Base-by-base conservation (phyloP, 805 yeast species). In the Kockiozyma suomiensis region DNA sequence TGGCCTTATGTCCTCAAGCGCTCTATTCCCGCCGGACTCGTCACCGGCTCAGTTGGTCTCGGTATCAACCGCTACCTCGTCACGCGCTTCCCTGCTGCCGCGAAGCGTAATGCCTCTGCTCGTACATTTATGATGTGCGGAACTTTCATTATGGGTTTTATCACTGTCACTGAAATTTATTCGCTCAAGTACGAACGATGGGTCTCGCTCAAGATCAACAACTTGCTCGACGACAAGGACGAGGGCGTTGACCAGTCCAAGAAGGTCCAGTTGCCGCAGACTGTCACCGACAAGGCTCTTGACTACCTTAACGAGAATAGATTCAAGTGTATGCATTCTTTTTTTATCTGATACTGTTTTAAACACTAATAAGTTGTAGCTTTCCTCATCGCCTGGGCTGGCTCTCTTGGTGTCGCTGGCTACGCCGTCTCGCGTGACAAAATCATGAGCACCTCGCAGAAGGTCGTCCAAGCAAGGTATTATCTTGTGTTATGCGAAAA, bases 351-450 rank as follows among this genome's bases (percentile, higher is more conserved):
- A 28, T 28, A n/a, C 1, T 28, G 17, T 32, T 37, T 12, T n/a
- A 5, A 7, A 8, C 19, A 17, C 41, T 38, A 41, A 25, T 17
- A 12, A 2, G 21, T 33, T 30, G 33, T 35, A 60, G 79, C 87
- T 65, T 84, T 88, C 66, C 81, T 85, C 21, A 85, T 83, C 57
- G 81, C 87, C 7, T 88, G 96, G 96, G 91, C 89, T 4, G 87
- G 84, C 23, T 85, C 93, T 2, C 74, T 88, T 77, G 88, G 80
- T 66, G 96, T 91, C 0, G 86, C 96, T 3, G 90, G 93, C 90
- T 82, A 75, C 49, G 69, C 77, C 47, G 90, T 88, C 54, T 85
- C 88, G 75, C 82, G 81, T 67, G 96, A 90, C 72, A 85, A 84
- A 65, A 77, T 85, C 71, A 81, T 90, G 86, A 82, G 90, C 56